Percentiles rank a stretch among this genome's conserved stretches.
Evolutionary conservation across 345 rosid genomes (phyloP).

Genomic region (Rhodamnia rubescens): DNA sequence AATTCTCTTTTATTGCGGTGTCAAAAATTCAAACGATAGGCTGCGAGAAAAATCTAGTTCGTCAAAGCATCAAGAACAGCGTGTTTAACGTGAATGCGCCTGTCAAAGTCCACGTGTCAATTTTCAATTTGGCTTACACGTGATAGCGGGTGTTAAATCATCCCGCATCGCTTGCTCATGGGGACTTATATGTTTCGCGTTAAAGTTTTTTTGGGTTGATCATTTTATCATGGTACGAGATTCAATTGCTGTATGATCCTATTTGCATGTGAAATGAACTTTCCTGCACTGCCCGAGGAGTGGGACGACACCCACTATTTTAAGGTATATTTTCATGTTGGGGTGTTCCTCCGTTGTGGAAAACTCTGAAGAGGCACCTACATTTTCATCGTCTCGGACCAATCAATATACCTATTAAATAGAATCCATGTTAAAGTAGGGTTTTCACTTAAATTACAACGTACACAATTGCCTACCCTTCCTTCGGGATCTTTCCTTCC

Average conservation of each 20-base stretch:
- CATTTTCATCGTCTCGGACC: not conserved
- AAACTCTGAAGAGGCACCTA: not conserved
- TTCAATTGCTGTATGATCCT: rapidly evolving
- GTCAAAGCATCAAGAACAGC: too few species aligned
- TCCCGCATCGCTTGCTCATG: not conserved
- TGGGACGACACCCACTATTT: not conserved
- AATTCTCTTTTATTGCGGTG: too few species aligned
- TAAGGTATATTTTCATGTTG: not conserved
- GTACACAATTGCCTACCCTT: not conserved
- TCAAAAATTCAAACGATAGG: too few species aligned
- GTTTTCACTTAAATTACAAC: not conserved
- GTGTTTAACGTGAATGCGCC: not conserved
- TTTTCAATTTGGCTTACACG: not conserved
- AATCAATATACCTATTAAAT: not conserved
- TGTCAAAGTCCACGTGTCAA: too few species aligned
- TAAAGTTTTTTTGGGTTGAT: too few species aligned
- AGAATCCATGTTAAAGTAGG: not conserved
- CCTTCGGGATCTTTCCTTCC: not conserved
- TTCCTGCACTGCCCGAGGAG: not conserved
- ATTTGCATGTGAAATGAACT: not conserved
- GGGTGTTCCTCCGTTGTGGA: not conserved
- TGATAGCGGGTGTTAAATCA: not conserved
- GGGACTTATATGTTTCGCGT: not conserved
- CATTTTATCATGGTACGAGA: too few species aligned
- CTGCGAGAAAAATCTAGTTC: too few species aligned